Evolutionary conservation across 139 green algal species (phyloP), one percentile per base, ranked within the genome.

Genomic region (Chlorella sorokiniana): DNA sequence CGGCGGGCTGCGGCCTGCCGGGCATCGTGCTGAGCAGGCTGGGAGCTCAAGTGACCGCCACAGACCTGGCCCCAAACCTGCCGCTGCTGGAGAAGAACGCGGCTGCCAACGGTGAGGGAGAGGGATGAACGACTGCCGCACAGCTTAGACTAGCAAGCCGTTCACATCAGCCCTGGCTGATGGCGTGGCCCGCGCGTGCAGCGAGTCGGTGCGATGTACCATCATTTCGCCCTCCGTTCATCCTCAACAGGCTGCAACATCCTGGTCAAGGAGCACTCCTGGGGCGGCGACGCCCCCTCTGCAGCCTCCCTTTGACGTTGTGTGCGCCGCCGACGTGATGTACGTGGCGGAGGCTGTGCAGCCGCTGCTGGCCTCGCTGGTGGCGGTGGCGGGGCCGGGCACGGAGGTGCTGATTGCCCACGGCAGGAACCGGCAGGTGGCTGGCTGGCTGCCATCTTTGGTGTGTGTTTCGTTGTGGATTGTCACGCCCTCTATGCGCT

Each of bases 1-100:
- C 74, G 33, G 90, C 90, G 3, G 91, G 91, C 54, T 94, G 90
- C 35, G 91, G 91, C 40, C 86, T 95, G 2, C 83, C 91, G 63
- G 91, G 89, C 37, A 73, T 92, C 37, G 87, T 88, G 1, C 42
- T 91, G 52, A 73, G 73, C 7, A 80, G 51, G 48, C 81, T 92
- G 59, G 89, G 90, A 23, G 89, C 85, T 11, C 42, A 20, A 9
- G 88, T 91, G 0, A 81, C 86, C 16, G 85, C 86, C 20, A 94
- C 90, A 20, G 91, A 95, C 80, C 82, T 95, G 62, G 62, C 18
- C 7, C 81, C 79, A 31, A 95, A 95, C 79, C 79, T 95, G 48
- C 78, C 86, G 5, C 86, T 95, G 63, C 78, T 95, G 64, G 44
- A 40, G 1, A 61, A 82, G 18, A 95, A 95, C 68, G 85, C 72